Conservation (phyloP, 73 alveolate species). For the Tetrahymena elliotti region DNA sequence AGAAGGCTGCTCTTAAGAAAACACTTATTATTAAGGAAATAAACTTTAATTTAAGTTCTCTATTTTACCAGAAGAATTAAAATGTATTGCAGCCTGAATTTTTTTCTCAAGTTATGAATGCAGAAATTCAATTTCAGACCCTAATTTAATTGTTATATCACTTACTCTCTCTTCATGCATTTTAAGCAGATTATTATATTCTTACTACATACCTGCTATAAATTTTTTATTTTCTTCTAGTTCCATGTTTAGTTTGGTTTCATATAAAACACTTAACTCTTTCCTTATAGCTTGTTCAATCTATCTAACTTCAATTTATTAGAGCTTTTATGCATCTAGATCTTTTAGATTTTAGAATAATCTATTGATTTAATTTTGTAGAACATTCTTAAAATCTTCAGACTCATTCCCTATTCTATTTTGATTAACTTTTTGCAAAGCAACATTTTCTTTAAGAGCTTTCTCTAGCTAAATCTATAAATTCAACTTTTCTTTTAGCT, state of each 20-base stretch:
- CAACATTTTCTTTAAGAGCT: neutral
- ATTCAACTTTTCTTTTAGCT: neutral
- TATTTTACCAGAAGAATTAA: neutral
- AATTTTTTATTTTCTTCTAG: neutral
- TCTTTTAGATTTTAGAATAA: neutral
- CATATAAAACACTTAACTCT: neutral
- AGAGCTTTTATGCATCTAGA: neutral
- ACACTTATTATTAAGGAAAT: neutral
- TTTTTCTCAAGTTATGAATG: neutral
- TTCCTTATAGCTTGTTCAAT: neutral
- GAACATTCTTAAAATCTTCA: neutral
- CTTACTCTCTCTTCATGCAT: neutral
- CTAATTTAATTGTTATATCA: neutral
- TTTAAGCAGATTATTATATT: neutral
- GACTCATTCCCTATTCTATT: neutral
- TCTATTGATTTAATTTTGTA: neutral
- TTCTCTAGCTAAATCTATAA: neutral
- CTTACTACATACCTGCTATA: neutral
- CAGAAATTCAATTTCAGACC: neutral
- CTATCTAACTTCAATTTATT: neutral
- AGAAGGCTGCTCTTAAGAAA: neutral
- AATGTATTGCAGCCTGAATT: neutral
- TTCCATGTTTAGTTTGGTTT: neutral
- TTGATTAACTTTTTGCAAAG: neutral
- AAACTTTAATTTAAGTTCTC: neutral